These are phyloP conservation scores for Penicilliopsis zonata DNA, from an alignment of 495 filamentous ascomycete genomes.

Conservation along the genomic window DNA sequence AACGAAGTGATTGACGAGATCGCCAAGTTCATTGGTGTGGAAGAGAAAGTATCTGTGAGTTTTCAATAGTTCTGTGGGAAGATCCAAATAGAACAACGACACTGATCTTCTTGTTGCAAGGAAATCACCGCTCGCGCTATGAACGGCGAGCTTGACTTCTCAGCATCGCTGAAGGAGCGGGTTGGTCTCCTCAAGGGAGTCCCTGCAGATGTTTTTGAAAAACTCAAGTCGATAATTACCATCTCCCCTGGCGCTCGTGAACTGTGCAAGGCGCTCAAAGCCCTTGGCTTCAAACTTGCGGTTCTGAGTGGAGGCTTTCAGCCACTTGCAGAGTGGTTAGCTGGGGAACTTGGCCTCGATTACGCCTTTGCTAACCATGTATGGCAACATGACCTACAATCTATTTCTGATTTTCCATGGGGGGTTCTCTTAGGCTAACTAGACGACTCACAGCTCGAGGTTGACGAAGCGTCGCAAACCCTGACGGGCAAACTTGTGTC, in stretches of 20 bases:
- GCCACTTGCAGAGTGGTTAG: constrained; percentile 79
- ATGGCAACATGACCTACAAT: too few species aligned
- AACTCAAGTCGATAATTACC: constrained; percentile 56
- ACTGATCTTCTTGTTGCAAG: constrained; percentile 14
- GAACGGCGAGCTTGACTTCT: constrained; percentile 95
- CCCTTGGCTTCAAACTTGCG: constrained; percentile 68
- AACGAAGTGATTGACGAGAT: constrained; percentile 96
- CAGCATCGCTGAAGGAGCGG: constrained; percentile 63
- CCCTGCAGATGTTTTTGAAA: constrained; percentile 66
- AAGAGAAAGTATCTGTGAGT: constrained; percentile 48
- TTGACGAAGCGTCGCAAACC: constrained; percentile 47
- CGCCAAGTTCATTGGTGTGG: constrained; percentile 66
- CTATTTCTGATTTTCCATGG: not conserved
- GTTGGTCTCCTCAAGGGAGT: constrained; percentile 73
- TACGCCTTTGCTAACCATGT: constrained; percentile 77
- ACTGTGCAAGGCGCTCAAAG: constrained; percentile 58
- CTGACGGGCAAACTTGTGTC: constrained; percentile 68
- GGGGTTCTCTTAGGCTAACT: not conserved
- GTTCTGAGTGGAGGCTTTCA: constrained; percentile 88
- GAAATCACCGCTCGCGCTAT: constrained; percentile 87
- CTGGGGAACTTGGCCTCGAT: constrained; percentile 66
- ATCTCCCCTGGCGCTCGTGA: constrained; percentile 72
- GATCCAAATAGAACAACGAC: constrained; percentile 16
- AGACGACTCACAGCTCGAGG: constrained; percentile 40
- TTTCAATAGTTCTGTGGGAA: not conserved